phyloP scores from a whole-genome alignment of 108 stramenopile species.

The Cyclotella kingstonii region DNA sequence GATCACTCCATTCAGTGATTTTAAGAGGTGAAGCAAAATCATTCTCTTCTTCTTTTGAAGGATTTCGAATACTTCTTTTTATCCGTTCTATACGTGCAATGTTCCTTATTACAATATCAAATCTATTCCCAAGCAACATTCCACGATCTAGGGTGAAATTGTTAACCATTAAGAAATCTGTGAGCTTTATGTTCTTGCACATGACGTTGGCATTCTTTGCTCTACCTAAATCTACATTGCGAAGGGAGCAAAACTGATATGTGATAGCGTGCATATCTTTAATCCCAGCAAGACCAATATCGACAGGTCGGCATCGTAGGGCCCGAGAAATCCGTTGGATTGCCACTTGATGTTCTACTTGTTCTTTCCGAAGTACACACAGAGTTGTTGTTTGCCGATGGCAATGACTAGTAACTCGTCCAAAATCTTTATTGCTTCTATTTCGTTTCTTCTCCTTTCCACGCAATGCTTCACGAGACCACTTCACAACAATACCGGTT shows the following conservation, averaged over 20 bases:
- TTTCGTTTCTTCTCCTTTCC: constrained; percentile 43
- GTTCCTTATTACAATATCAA: constrained; percentile 62
- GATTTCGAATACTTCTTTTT: neutral
- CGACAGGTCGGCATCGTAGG: constrained; percentile 61
- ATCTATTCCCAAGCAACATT: constrained; percentile 34
- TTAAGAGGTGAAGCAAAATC: no score
- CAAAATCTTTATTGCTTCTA: neutral
- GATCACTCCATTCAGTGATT: constrained; percentile 39
- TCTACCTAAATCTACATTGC: constrained; percentile 35
- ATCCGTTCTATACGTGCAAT: constrained; percentile 47
- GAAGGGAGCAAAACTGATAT: constrained; percentile 78
- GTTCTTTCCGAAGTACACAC: constrained; percentile 67
- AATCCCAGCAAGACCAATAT: constrained; percentile 80
- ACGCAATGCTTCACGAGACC: constrained; percentile 41
- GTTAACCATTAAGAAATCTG: neutral
- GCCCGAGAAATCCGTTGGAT: constrained; percentile 43
- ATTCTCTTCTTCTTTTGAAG: neutral
- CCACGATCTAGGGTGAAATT: constrained; percentile 52
- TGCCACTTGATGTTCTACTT: constrained; percentile 71
- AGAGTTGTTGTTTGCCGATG: constrained; percentile 42
- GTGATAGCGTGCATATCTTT: constrained; percentile 88
- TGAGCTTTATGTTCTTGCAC: constrained; percentile 29
- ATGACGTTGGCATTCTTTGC: constrained; percentile 33
- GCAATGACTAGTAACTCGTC: neutral
- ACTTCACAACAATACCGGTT: constrained; percentile 47